Evolutionary conservation across 2,329 filamentous ascomycete species (phyloP).

Genomic region (Alternaria sp.): DNA sequence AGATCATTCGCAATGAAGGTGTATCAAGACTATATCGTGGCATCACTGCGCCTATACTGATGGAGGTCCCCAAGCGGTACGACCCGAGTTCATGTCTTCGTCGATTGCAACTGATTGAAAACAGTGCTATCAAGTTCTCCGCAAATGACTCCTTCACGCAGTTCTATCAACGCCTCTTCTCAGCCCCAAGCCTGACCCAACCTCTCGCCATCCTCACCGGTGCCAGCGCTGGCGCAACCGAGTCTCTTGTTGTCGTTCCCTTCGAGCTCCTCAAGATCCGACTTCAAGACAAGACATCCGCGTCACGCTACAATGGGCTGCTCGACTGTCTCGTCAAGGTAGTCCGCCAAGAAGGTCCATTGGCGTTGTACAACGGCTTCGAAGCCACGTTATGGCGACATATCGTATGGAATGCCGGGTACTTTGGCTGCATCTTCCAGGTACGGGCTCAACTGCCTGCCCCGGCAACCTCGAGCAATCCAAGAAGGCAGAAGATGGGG

Average conservation of each 20-base stretch:
- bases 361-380: conserved; percentile 40
- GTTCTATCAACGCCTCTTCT: conserved; percentile 34
- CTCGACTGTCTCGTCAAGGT: conserved; percentile 38
- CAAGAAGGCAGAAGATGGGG: conserved; percentile 30
- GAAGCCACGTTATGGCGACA: conserved; percentile 42
- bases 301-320: conserved; percentile 33
- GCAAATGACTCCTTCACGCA: conserved; percentile 37
- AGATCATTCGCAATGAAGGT: conserved; percentile 36
- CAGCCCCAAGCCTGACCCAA: conserved; percentile 27
- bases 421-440: conserved; percentile 43
- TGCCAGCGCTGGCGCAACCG: conserved; percentile 36
- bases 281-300: conserved; percentile 36
- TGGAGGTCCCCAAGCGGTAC: conserved; percentile 40
- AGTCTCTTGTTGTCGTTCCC: conserved; percentile 41
- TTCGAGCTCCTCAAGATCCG: conserved; percentile 42
- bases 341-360: conserved; percentile 30
- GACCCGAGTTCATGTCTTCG: neutral
- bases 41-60: conserved; percentile 41
- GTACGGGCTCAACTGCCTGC: conserved; percentile 31
- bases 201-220: conserved; percentile 36
- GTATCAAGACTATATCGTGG: conserved; percentile 33
- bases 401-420: conserved; percentile 42
- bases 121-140: conserved; percentile 41
- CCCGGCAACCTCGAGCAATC: conserved; percentile 17
- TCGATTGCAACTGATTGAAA: neutral